Evolutionary conservation across 441 rosid species (phyloP).

Genomic region (Biscutella laevigata): DNA sequence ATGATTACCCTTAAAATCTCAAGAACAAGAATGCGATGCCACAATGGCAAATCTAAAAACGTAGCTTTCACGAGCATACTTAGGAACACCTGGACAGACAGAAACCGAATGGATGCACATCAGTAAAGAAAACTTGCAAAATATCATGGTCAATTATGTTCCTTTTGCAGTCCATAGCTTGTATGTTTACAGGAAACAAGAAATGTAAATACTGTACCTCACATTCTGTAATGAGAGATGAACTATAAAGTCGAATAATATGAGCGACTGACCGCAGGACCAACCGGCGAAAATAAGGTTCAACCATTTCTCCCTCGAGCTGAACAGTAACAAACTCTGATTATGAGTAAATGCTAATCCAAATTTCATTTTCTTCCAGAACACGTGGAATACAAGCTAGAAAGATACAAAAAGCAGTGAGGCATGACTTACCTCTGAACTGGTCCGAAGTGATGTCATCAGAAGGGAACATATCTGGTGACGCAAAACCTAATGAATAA

Average conservation of each 20-base stretch:
- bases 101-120: conserved; percentile 4
- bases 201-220: conserved; percentile 49
- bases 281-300: conserved; percentile 91
- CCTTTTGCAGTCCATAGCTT: not conserved
- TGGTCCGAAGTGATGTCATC: conserved; percentile 95
- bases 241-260: conserved; percentile 82
- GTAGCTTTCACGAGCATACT: conserved; percentile 93
- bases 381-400: conserved; percentile 3
- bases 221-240: conserved; percentile 87
- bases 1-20: conserved; percentile 90
- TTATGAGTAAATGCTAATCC: conserved; percentile 9
- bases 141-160: conserved; percentile 5
- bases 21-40: conserved; percentile 99
- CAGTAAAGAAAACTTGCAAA: conserved; percentile 7
- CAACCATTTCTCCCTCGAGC: conserved; percentile 96
- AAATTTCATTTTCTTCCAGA: conserved; percentile 7
- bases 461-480: conserved; percentile 94
- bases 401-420: conserved; percentile 14
- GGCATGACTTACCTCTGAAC: conserved; percentile 63
- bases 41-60: conserved; percentile 87
- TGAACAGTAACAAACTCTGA: conserved; percentile 33
- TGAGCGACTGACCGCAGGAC: conserved; percentile 98
- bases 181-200: not conserved
- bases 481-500: conserved; percentile 68
- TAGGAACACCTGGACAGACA: conserved; percentile 73